Evolutionary conservation across 1,139 yeast genomes (phyloP).

Genomic region (Pichia sp.): DNA sequence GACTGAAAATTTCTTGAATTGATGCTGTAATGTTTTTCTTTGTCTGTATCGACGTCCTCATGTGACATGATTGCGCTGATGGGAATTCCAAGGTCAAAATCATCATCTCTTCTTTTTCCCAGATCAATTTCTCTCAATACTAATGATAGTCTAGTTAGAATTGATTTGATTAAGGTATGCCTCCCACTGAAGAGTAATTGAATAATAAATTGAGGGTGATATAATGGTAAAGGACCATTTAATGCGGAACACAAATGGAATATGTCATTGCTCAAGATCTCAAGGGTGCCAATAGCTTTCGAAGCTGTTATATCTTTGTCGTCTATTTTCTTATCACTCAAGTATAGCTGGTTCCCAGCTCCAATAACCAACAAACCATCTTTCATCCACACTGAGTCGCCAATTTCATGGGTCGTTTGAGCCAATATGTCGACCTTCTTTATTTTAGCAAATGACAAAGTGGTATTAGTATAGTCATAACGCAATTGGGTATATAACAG

Average conservation of each 20-base stretch:
- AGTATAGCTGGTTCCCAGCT: slow-evolving; percentile 82
- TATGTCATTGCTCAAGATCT: slow-evolving; percentile 46
- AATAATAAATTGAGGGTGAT: slow-evolving; percentile 85
- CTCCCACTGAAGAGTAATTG: slow-evolving; percentile 71
- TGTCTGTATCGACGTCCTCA: slow-evolving; percentile 3
- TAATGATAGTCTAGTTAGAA: slow-evolving; percentile 52
- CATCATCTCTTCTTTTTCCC: slow-evolving; percentile 30
- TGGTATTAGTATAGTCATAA: slow-evolving; percentile 78
- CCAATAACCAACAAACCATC: slow-evolving; percentile 80
- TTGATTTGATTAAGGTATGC: slow-evolving; percentile 50
- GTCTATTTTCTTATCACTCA: slow-evolving; percentile 71
- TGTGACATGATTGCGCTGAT: slow-evolving; percentile 29
- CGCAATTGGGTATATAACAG: slow-evolving; percentile 75
- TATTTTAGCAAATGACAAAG: slow-evolving; percentile 75
- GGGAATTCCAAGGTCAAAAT: slow-evolving; percentile 38
- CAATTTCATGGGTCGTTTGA: slow-evolving; percentile 75
- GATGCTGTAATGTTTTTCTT: too few species aligned
- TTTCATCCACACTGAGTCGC: slow-evolving; percentile 83
- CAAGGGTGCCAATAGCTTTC: slow-evolving; percentile 44
- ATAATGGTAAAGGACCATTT: slow-evolving; percentile 86
- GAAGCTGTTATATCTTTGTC: slow-evolving; percentile 48
- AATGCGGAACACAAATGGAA: slow-evolving; percentile 68
- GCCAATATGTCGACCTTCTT: slow-evolving; percentile 66
- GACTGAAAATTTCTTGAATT: too few species aligned
- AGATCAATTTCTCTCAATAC: slow-evolving; percentile 50